Evolutionary conservation across 2,329 filamentous ascomycete species (phyloP).

Genomic region (Corynespora cassiicola): DNA sequence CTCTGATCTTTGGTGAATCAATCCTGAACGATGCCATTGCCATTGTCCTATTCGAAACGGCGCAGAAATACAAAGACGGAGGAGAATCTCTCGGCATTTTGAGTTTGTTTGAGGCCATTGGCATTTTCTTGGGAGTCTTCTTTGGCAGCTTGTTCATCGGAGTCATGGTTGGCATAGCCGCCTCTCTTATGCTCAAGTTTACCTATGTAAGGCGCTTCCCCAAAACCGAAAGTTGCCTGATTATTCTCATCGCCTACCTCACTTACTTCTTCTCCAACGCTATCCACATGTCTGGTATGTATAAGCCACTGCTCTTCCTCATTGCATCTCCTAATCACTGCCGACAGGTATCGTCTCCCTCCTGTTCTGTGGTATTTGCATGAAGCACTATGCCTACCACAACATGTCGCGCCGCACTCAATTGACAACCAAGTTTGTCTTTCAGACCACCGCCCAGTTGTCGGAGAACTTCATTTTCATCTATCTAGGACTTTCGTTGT

Average conservation of each 20-base stretch:
- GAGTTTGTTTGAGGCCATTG: conserved; percentile 88
- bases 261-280: conserved; percentile 99
- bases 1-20: conserved; percentile 97
- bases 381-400: conserved; percentile 99
- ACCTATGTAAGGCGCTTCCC: conserved; percentile 91
- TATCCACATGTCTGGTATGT: conserved; percentile 90
- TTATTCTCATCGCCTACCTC: conserved; percentile 92
- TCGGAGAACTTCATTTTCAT: conserved; percentile 99
- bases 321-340: conserved; percentile 15
- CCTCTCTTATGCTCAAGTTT: conserved; percentile 89
- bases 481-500: conserved; percentile 92
- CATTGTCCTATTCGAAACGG: conserved; percentile 98
- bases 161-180: conserved; percentile 82
- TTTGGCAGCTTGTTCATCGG: conserved; percentile 93
- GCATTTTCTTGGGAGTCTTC: conserved; percentile 94
- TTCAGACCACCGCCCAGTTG: conserved; percentile 91
- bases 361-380: conserved; percentile 95
- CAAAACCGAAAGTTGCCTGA: conserved; percentile 94
- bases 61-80: conserved; percentile 86
- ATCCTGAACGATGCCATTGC: conserved; percentile 98
- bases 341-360: conserved; percentile 91
- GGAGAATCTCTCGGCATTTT: conserved; percentile 73
- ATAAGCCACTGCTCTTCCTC: conserved; percentile 3
- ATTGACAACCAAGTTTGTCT: conserved; percentile 96
- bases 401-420: conserved; percentile 99